A percentile compares a stretch with the other conserved stretches of the same genome.
These are phyloP conservation scores for Diaporthe citrichinensis DNA, from an alignment of 2,329 filamentous ascomycete genomes.

Conservation along the genomic window DNA sequence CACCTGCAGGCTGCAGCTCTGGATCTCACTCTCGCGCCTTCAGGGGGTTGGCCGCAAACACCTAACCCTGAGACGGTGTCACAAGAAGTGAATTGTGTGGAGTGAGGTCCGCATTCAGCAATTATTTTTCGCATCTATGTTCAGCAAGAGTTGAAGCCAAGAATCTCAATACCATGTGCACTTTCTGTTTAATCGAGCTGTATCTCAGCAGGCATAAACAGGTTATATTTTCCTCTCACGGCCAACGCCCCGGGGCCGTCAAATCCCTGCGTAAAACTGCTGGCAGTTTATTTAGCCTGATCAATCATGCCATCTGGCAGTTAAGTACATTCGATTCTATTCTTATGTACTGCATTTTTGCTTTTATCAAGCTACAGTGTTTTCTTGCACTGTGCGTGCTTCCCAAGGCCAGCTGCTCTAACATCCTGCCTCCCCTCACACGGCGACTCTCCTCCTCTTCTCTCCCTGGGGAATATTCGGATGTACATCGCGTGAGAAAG, in stretches of 20 bases:
- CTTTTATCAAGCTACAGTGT: not conserved
- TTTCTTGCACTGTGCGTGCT: not conserved
- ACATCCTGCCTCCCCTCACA: not conserved
- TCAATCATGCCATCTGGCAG: not conserved
- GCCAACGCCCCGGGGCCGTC: too few relatives aligned
- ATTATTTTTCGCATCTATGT: too few relatives aligned
- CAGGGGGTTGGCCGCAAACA: not conserved
- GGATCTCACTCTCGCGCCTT: not conserved
- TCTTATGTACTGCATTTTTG: not conserved
- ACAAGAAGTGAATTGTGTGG: too few relatives aligned
- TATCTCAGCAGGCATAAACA: too few relatives aligned
- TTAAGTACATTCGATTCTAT: not conserved
- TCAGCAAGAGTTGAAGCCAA: not conserved
- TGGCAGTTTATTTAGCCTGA: not conserved
- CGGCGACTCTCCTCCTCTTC: not conserved
- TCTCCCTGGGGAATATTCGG: not conserved
- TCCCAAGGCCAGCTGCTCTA: not conserved
- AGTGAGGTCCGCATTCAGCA: too few relatives aligned
- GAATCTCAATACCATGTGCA: not conserved
- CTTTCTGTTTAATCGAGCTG: not conserved
- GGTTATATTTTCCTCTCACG: too few relatives aligned
- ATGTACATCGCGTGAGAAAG: not conserved
- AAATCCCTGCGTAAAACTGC: not conserved
- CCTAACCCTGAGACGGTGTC: not conserved
- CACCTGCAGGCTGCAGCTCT: constrained; percentile 12